phyloP scores from a whole-genome alignment of 2,329 filamentous ascomycete genomes.

The Fusarium clavum region DNA sequence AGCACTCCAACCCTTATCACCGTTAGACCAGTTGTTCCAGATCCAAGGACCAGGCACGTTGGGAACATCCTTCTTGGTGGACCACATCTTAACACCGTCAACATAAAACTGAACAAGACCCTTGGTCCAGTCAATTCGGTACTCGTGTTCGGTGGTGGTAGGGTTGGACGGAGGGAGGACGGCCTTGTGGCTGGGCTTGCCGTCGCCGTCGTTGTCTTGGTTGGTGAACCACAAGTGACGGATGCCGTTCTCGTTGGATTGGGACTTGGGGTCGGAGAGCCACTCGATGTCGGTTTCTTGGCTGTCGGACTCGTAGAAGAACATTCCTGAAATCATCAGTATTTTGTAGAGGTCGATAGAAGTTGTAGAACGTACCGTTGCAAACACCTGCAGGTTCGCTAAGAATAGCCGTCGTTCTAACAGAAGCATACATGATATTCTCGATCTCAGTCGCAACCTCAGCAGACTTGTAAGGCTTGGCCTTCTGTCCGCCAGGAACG shows the following conservation, averaged over 20 bases:
- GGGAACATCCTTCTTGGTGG: conserved; percentile 45
- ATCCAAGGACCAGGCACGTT: conserved; percentile 44
- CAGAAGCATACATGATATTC: conserved; percentile 49
- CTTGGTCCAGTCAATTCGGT: conserved; percentile 49
- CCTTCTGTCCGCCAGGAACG: conserved; percentile 45
- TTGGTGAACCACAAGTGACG: conserved; percentile 49
- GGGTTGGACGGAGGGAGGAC: conserved; percentile 38
- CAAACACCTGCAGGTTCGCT: conserved; percentile 48
- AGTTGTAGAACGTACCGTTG: conserved; percentile 37
- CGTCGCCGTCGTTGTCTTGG: conserved; percentile 45
- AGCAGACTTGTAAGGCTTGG: conserved; percentile 40
- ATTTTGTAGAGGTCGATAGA: accelerated
- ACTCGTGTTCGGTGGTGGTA: conserved; percentile 48
- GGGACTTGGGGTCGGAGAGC: conserved; percentile 47
- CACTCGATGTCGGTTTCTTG: conserved; percentile 51
- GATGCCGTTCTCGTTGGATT: conserved; percentile 43
- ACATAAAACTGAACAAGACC: conserved; percentile 44
- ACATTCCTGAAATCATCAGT: conserved; percentile 41
- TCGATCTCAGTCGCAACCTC: conserved; percentile 41
- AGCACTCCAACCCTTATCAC: conserved; percentile 47
- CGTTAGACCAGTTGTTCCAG: conserved; percentile 51
- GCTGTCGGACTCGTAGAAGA: conserved; percentile 45
- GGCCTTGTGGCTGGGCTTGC: conserved; percentile 24
- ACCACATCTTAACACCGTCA: conserved; percentile 44
- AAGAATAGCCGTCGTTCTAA: conserved; percentile 47